Base-by-base conservation (phyloP, 768 basidiomycete genomes). In the Amanita rimosa region DNA sequence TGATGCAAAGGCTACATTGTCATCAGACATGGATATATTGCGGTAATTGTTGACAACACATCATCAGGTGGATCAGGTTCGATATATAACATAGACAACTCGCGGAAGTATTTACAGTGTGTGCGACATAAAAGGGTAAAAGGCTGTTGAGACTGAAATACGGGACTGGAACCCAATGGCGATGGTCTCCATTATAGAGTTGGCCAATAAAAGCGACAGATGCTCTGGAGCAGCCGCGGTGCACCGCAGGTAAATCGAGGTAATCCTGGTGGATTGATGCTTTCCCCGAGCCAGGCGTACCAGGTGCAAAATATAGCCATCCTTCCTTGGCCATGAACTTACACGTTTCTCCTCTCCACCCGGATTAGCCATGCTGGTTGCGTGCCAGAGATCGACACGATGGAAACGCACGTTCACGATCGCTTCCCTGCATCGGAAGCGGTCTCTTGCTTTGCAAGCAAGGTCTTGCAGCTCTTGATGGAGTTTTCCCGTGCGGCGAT, bases 401-500 rank as follows among this genome's bases (percentile, higher is more conserved):
- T 48, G 37, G 21, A 39, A 29, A 48, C 19, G 47, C 47, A 48
- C 47, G 37, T 33, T 31, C 6, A 48, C 47, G 47, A 48, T 48
- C 47, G 37, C 26, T 26, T 29, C 47, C 36, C 22, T 36, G 38
- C 29, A 48, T 48, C 46, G 46, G 17, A 19, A 11, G 26, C 8
- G 31, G 39, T 24, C 17, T 42, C 39, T 34, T 42, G 48, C 34
- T 49, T 81, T 39, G 68, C 65, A 10, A 87, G 67, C 10, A 83
- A 58, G 7, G 55, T 57, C 58, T 80, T 81, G 35, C 86, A 78
- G 46, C 69, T 75, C 38, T 71, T 74, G 52, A 90, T 76, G 0
- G 84, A 75, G 47, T 74, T 78, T 61, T 87, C 82, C 53, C 87
- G 67, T 0, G 85, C 85, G 46, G 70, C 72, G 19, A 89, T 69